These are phyloP conservation scores for Alternaria postmessia DNA, from an alignment of 2,329 filamentous ascomycete species.

Conservation along the genomic window DNA sequence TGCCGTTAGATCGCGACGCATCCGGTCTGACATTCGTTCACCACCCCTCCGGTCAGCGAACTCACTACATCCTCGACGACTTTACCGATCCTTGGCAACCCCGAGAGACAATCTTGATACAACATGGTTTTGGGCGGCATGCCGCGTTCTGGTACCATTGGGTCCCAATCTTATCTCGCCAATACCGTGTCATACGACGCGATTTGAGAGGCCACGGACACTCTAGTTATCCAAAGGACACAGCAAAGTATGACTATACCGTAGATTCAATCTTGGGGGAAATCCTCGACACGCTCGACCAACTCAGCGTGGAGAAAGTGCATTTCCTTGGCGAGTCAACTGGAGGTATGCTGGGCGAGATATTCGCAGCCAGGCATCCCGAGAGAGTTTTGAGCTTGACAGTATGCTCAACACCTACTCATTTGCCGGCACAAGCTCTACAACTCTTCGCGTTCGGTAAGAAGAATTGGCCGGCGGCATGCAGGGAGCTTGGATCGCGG, in stretches of 20 bases:
- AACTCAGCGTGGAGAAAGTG: conserved; percentile 39
- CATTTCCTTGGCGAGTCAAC: conserved; percentile 50
- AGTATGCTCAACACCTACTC: conserved; percentile 43
- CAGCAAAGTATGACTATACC: conserved; percentile 25
- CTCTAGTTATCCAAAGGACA: conserved; percentile 32
- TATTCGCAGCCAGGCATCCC: conserved; percentile 44
- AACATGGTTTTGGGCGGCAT: conserved; percentile 50
- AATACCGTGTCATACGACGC: conserved; percentile 46
- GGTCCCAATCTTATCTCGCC: conserved; percentile 42
- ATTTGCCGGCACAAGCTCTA: conserved; percentile 38
- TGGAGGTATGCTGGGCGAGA: conserved; percentile 45
- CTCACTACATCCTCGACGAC: conserved; percentile 40
- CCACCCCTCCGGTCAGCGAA: conserved; percentile 42
- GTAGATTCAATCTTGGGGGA: conserved; percentile 42
- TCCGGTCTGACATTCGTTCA: conserved; percentile 37
- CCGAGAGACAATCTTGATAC: conserved; percentile 46
- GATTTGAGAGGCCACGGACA: conserved; percentile 47
- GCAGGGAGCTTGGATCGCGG: conserved; percentile 40
- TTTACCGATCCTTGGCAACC: conserved; percentile 46
- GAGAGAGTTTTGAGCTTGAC: conserved; percentile 42
- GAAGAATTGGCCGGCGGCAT: conserved; percentile 40
- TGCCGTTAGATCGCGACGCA: conserved; percentile 33
- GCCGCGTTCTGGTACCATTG: conserved; percentile 49
- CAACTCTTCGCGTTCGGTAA: conserved; percentile 42
- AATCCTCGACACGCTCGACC: conserved; percentile 47